A percentile compares a stretch with the other conserved stretches of the same genome.
phyloP scores from a whole-genome alignment of 495 filamentous ascomycete species.

The Cercophora scortea region DNA sequence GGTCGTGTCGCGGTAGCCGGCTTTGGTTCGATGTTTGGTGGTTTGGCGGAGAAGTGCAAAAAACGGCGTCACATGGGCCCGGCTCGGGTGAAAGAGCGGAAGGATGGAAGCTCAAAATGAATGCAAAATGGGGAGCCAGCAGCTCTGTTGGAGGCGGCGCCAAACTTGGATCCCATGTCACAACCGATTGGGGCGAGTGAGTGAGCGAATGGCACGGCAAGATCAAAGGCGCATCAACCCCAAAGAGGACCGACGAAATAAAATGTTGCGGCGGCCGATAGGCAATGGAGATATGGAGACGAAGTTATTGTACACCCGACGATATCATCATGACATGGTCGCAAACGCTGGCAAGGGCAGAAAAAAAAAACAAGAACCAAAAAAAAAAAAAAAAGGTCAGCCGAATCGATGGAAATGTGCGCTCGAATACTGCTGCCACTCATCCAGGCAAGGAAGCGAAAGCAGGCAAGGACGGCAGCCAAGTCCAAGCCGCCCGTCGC shows the following conservation, averaged over 20 bases:
- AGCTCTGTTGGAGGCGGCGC: slow-evolving; percentile 2
- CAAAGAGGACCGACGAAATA: too few species aligned
- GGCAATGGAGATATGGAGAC: too few species aligned
- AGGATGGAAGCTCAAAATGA: too few species aligned
- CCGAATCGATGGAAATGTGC: slow-evolving; percentile 20
- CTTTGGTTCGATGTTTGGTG: not conserved
- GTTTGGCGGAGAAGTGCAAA: not conserved
- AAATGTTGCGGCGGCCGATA: too few species aligned
- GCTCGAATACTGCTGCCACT: not conserved
- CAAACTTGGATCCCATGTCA: slow-evolving; percentile 16
- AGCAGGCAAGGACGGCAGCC: too few species aligned
- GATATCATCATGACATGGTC: slow-evolving; percentile 10
- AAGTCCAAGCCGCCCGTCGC: too few species aligned
- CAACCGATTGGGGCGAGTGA: slow-evolving; percentile 4
- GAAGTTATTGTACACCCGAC: slow-evolving; percentile 10
- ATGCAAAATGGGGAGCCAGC: not conserved
- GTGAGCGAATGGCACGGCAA: not conserved
- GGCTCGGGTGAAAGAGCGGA: too few species aligned
- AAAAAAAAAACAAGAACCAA: slow-evolving; percentile 8
- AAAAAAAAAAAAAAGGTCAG: slow-evolving; percentile 7
- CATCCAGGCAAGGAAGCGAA: too few species aligned
- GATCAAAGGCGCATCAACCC: too few species aligned
- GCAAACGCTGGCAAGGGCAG: slow-evolving; percentile 7
- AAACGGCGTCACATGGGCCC: slow-evolving; percentile 17
- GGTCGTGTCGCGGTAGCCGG: not conserved